Base-by-base conservation (phyloP, 495 filamentous ascomycete genomes). In the Xylaria acuta region DNA sequence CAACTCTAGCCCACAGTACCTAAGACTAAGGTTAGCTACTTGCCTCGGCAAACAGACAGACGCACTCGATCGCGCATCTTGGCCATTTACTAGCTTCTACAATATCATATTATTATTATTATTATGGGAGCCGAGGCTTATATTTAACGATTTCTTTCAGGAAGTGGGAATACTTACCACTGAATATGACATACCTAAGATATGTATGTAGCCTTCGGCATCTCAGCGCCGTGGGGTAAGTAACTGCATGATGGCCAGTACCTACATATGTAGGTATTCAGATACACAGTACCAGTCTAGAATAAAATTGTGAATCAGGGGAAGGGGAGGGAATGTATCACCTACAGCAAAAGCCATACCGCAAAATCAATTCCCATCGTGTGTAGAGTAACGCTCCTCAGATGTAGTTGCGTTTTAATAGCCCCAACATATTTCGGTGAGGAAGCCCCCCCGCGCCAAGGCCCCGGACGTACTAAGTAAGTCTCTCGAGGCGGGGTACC, bases 381-480 rank as follows among this genome's bases (percentile, higher is more conserved):
- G 18, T 47, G 18, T 6, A 47, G 20, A 47, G 45, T 47, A 47
- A 51, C 22, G 16, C 7, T 51, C 3, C 49, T 53, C 9, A 25
- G 27, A 53, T 27, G 22, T 27, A 47, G 25, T 7, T 16, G 51
- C 25, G 4, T 30, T 56, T 30, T 7, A 6, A 56, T 3, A 5
- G 53, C 0, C 12, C 11, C 11, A n/a, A 30, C 22, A 38, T 12
- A 64, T 27, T 25, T 45, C 62, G 27, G 62, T 34, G 22, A 62
- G n/a, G 62, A 45, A 64, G 6, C 8, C 25, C 60, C 38, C 60
- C 41, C n/a, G 41, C 62, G 62, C 62, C 5, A 64, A 45, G 40
- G 14, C 40, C 25, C 40, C n/a, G 11, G 36, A 25, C 60, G n/a
- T n/a, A n/a, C n/a, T n/a, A n/a, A n/a, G 60, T 41, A 38, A 43